Evolutionary conservation across 192 early-diverging fungal species (phyloP).

Genomic region (Phlyctochytrium arcticum): DNA sequence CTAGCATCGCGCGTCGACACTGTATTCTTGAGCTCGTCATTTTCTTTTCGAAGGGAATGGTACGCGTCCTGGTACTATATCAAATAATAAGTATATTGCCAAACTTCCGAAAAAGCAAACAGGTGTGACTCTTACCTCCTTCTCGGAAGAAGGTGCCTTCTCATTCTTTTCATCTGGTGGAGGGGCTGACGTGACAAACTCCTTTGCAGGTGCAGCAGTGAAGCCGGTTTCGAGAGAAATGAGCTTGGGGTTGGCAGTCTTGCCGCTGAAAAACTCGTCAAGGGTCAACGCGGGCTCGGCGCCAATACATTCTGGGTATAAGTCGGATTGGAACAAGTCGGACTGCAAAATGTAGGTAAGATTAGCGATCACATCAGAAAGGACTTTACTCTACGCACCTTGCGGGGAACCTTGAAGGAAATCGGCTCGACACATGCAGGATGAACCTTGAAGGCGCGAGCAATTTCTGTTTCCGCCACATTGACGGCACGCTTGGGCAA

Average conservation of each 20-base stretch:
- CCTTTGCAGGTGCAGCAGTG: slow-evolving; percentile 61
- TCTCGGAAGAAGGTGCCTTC: slow-evolving; percentile 46
- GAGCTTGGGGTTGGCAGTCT: slow-evolving; percentile 75
- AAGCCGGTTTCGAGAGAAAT: slow-evolving; percentile 69
- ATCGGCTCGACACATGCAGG: slow-evolving; percentile 89
- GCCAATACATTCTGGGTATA: slow-evolving; percentile 84
- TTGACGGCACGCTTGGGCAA: slow-evolving; percentile 91
- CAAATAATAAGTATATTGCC: background rate
- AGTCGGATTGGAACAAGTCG: slow-evolving; percentile 93
- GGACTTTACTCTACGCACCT: slow-evolving; percentile 43
- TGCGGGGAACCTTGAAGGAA: slow-evolving; percentile 93
- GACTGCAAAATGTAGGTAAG: slow-evolving; percentile 50
- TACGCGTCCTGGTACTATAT: slow-evolving; percentile 72
- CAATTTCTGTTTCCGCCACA: slow-evolving; percentile 85
- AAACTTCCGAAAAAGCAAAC: background rate
- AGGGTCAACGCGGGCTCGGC: slow-evolving; percentile 82
- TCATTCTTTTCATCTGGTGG: slow-evolving; percentile 39
- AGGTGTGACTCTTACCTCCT: slow-evolving; percentile 34
- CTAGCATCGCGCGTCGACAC: slow-evolving; percentile 66
- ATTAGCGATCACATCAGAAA: background rate
- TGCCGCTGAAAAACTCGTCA: slow-evolving; percentile 88
- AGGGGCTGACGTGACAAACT: slow-evolving; percentile 72
- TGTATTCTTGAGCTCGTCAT: slow-evolving; percentile 75
- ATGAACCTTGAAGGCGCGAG: slow-evolving; percentile 90
- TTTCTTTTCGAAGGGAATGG: slow-evolving; percentile 70